Evolutionary conservation across 306 rosid genomes (phyloP).

Genomic region (Abrus pulchellus): DNA sequence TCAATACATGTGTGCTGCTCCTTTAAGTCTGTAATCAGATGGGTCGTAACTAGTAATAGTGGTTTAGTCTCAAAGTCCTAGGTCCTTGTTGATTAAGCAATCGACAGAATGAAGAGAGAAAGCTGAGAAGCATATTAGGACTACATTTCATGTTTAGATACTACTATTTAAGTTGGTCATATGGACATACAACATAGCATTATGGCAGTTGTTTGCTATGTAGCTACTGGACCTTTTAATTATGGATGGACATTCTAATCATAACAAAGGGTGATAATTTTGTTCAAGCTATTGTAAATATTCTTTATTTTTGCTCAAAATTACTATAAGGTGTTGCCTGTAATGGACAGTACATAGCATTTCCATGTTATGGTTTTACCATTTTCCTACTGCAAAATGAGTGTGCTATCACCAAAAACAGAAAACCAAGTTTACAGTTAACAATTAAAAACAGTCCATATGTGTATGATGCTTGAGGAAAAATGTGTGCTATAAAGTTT

Average conservation of each 20-base stretch:
- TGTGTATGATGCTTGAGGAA: conserved; percentile 46
- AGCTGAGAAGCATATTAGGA: conserved; percentile 21
- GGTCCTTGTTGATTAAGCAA: conserved; percentile 20
- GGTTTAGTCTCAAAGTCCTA: conserved; percentile 42
- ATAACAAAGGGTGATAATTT: conserved; percentile 12
- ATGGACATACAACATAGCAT: conserved; percentile 1
- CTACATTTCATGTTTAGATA: conserved; percentile 9
- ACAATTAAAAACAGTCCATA: conserved; percentile 31
- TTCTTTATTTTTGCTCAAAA: conserved; percentile 13
- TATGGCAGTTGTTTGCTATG: conserved; percentile 31
- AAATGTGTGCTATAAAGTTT: conserved; percentile 21
- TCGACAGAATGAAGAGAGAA: conserved; percentile 38
- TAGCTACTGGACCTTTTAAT: conserved; percentile 28
- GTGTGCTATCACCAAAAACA: background rate
- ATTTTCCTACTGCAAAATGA: conserved; percentile 23
- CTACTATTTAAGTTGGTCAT: conserved; percentile 41
- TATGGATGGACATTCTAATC: conserved; percentile 40
- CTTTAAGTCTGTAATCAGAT: background rate
- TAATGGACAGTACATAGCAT: conserved; percentile 30
- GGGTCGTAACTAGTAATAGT: conserved; percentile 21
- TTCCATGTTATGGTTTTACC: conserved; percentile 8
- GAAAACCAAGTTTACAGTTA: conserved; percentile 3
- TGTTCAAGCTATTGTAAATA: conserved; percentile 3
- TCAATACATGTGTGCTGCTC: conserved; percentile 3
- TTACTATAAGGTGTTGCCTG: background rate